A percentile compares a stretch with the other conserved stretches of the same genome.
phyloP scores from a whole-genome alignment of 2,329 filamentous ascomycete genomes.

The Fusarium sp. region DNA sequence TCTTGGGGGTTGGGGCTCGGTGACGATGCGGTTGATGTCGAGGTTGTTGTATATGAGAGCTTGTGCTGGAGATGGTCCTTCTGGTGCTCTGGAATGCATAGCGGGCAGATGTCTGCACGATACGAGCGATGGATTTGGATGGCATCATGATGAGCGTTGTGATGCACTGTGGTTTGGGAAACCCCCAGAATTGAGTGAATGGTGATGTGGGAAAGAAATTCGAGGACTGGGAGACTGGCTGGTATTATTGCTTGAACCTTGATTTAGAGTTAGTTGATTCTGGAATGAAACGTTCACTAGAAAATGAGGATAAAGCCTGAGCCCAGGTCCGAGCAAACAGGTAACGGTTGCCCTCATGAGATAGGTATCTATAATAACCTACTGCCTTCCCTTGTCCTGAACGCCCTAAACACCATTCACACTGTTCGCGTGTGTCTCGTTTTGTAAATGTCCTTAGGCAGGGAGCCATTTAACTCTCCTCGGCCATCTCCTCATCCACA shows the following conservation, averaged over 20 bases:
- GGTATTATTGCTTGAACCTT: background rate
- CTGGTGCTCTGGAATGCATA: background rate
- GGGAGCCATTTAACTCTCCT: constrained; percentile 45
- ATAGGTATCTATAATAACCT: constrained; percentile 19
- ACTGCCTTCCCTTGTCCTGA: constrained; percentile 8
- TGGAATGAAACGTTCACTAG: background rate
- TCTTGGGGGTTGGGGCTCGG: background rate
- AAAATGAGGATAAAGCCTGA: background rate
- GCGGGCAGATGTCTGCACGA: background rate
- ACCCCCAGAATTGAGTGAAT: background rate
- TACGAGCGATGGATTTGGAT: background rate
- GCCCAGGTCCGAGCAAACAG: background rate
- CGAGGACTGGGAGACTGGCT: background rate
- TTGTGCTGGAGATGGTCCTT: background rate
- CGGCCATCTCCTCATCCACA: constrained; percentile 69
- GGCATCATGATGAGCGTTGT: background rate
- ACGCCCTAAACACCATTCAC: constrained; percentile 37
- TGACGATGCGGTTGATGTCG: background rate
- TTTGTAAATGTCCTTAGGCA: constrained; percentile 5
- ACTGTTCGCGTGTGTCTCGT: constrained; percentile 6
- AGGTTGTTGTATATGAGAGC: background rate
- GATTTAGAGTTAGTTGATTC: background rate
- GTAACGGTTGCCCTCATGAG: background rate
- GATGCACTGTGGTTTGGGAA: background rate
- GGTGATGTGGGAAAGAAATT: background rate